A percentile compares a stretch with the other conserved stretches of the same genome.
phyloP scores from a whole-genome alignment of 495 filamentous ascomycete species.

The Halenospora varia region DNA sequence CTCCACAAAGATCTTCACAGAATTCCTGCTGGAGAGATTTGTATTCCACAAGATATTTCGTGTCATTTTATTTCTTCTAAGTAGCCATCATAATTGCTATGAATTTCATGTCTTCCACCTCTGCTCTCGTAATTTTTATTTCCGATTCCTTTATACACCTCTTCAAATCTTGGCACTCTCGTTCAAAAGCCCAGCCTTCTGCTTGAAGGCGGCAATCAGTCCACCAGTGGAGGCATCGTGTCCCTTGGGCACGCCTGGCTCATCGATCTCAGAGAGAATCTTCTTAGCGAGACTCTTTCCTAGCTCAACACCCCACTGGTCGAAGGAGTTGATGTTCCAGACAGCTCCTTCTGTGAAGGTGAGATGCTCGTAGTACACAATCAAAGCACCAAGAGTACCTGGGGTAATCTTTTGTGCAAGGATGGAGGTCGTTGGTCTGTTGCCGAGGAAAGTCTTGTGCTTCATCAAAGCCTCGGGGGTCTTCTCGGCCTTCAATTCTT shows the following conservation, averaged over 20 bases:
- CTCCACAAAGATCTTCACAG: no score
- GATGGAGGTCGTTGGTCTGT: constrained; percentile 93
- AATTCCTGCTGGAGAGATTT: no score
- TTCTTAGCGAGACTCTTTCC: constrained; percentile 96
- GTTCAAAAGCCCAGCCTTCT: constrained; percentile 30
- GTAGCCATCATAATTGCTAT: not conserved
- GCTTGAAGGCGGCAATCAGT: constrained; percentile 78
- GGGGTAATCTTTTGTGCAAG: constrained; percentile 94
- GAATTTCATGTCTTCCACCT: not conserved
- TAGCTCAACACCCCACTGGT: constrained; percentile 98
- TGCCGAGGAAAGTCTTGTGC: constrained; percentile 99
- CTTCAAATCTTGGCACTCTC: constrained; percentile 1
- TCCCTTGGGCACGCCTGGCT: constrained; percentile 55
- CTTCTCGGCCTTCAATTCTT: constrained; percentile 85
- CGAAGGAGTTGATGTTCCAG: constrained; percentile 99
- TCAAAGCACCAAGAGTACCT: constrained; percentile 86
- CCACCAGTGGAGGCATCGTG: constrained; percentile 89
- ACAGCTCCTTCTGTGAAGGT: constrained; percentile 97
- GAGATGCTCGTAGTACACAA: constrained; percentile 97
- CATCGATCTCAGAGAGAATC: constrained; percentile 76
- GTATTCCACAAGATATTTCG: no score
- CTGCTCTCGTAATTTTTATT: no score
- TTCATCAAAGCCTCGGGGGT: constrained; percentile 78
- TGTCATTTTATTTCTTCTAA: no score
- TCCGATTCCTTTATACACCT: no score